Base-by-base conservation (phyloP, 371 early-diverging fungal species). In the Mucor indicus region DNA sequence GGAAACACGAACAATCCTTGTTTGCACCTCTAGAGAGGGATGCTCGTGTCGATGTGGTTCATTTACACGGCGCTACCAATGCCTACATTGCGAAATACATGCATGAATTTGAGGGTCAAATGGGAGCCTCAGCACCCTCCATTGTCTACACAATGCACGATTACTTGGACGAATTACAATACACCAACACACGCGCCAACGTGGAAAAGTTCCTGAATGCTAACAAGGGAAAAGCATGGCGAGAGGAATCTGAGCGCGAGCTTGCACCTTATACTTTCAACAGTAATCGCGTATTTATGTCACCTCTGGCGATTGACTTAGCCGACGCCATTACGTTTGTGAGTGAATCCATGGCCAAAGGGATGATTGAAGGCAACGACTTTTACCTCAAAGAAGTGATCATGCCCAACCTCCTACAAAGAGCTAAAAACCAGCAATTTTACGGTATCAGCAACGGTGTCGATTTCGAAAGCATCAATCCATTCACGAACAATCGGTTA, bases 141-240 rank as follows among this genome's bases (percentile, higher is more conserved):
- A 60, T 85, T 27, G 67, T 85, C 9, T 85, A 85, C 49, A 85
- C 85, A 1, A 60, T 85, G 62, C 83, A 85, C 40, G 82, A 85
- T 50, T 80, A 83, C 45, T 38, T 72, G 31, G 82, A 81, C 37
- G 85, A 85, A 39, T 54, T 81, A 6, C 77, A 76, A 36, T 81
- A 83, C 45, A 73, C 79, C 1, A 75, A 81, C 42, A 65, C 70
- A 8, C 36, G 78, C 8, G 53, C 38, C n/a, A 83, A 77, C 24
- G 69, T 80, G 1, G 54, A 64, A 36, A 79, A 75, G 29, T 85
- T 85, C 30, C 50, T 71, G 30, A 69, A 70, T 31, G 27, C 40
- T 3, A n/a, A 23, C 15, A 8, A 21, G 2, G 44, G 35, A 11
- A 22, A 24, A 30, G 24, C 15, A 15, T 23, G 50, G 8, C 15